These are phyloP conservation scores for Geosmithia putterillii DNA, from an alignment of 2,329 filamentous ascomycete genomes.

Conservation along the genomic window DNA sequence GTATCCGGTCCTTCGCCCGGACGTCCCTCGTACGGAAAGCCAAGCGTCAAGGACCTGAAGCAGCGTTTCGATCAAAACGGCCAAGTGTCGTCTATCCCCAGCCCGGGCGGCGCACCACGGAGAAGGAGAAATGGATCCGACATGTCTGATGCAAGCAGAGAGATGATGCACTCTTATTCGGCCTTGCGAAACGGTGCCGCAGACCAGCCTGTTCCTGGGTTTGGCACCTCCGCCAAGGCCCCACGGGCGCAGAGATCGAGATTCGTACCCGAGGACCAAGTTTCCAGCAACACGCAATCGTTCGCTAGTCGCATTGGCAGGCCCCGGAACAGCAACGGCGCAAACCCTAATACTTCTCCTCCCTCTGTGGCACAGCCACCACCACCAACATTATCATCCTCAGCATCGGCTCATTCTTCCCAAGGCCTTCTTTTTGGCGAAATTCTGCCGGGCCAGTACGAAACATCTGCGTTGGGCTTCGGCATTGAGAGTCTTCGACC, in stretches of 20 bases:
- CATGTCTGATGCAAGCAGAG: background rate
- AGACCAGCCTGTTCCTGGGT: slow-evolving; percentile 6
- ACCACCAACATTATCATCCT: slow-evolving; percentile 16
- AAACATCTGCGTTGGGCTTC: slow-evolving; percentile 40
- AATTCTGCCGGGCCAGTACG: slow-evolving; percentile 47
- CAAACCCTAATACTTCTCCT: slow-evolving; percentile 19
- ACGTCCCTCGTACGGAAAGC: slow-evolving; percentile 24
- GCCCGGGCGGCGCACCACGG: slow-evolving; percentile 16
- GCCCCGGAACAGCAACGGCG: slow-evolving; percentile 24
- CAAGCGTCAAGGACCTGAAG: slow-evolving; percentile 72
- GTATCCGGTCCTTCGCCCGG: slow-evolving; percentile 17
- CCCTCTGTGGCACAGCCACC: slow-evolving; percentile 18
- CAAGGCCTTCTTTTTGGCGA: slow-evolving; percentile 63
- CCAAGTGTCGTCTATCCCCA: slow-evolving; percentile 16
- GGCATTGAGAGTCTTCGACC: slow-evolving; percentile 42
- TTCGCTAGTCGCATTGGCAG: slow-evolving; percentile 48
- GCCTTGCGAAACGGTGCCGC: slow-evolving; percentile 21
- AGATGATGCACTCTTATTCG: slow-evolving; percentile 25
- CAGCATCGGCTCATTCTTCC: slow-evolving; percentile 20
- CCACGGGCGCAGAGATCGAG: slow-evolving; percentile 30
- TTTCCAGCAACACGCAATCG: slow-evolving; percentile 42
- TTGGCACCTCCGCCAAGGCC: slow-evolving; percentile 5
- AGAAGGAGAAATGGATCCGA: background rate
- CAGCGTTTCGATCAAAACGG: slow-evolving; percentile 63
- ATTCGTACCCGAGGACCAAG: slow-evolving; percentile 35